Base-by-base conservation (phyloP, 345 rosid genomes). In the Cardiospermum halicacabum region DNA sequence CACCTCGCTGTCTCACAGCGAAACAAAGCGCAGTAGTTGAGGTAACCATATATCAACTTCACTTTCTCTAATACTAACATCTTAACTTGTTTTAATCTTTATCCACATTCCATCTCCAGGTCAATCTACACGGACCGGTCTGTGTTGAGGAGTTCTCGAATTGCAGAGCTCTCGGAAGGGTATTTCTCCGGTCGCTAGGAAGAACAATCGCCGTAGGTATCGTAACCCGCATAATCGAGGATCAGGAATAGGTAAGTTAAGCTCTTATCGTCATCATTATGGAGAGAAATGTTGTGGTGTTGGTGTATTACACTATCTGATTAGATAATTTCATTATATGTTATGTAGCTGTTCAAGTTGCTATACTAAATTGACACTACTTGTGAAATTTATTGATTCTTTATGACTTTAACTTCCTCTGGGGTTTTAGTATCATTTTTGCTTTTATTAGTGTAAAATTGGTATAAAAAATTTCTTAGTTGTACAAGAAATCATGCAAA, bases 111-210 rank as follows among this genome's bases (percentile, higher is more conserved):
- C 31, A 36, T 71, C 50, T 79, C 68, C 88, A 91, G 96, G 90
- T 89, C 51, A 58, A 64, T 53, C 71, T 91, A 70, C 75, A 79
- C 1, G 82, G 70, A 60, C 69, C 89, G 11, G 83, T 91, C 32
- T 95, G 96, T 37, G 89, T 82, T 28, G 85, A 78, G 53, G 89
- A 85, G 73, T 94, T 74, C 64, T 78, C 85, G 1, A 90, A 68
- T 65, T 74, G 92, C 69, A 85, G 75, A 81, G 86, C 96, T 60
- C 91, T 94, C 13, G 97, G 97, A 31, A 91, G 97, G 75, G 96
- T 79, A 53, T 91, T 81, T 76, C 78, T 91, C 53, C 79, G 97
- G 82, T 77, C 88, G 26, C 69, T 64, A 27, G 97, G 97, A n/a
- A 85, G 93, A 75, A 91, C 97, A 8, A 70, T 87, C 1, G 97